phyloP scores from a whole-genome alignment of 1,139 yeast genomes.

The Tardiomyces digboiensis region DNA sequence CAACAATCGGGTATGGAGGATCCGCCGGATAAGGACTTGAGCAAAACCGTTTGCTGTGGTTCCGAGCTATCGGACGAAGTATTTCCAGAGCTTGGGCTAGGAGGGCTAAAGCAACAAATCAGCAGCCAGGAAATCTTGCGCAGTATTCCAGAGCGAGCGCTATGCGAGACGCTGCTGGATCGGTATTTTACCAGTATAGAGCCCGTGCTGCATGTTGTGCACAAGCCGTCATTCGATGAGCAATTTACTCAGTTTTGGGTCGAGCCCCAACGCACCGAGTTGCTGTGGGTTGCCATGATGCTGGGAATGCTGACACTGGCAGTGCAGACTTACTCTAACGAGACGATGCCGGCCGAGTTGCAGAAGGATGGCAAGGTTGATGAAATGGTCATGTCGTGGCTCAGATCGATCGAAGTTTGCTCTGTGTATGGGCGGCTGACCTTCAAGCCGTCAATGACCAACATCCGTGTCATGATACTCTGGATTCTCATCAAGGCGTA shows the following conservation, averaged over 20 bases:
- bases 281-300: conserved; percentile 23
- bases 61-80: background rate
- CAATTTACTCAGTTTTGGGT: conserved; percentile 23
- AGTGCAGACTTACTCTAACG: conserved; percentile 18
- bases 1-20: background rate
- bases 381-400: conserved; percentile 20
- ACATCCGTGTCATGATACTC: conserved; percentile 22
- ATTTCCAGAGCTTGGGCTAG: background rate
- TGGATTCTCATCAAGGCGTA: conserved; percentile 22
- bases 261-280: conserved; percentile 19
- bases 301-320: conserved; percentile 22
- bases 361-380: conserved; percentile 13
- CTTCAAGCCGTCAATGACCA: conserved; percentile 23
- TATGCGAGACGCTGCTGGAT: conserved; percentile 20
- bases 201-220: conserved; percentile 21
- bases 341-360: conserved; percentile 12
- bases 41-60: background rate
- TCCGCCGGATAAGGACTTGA: background rate
- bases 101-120: background rate
- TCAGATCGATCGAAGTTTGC: conserved; percentile 22
- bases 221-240: conserved; percentile 20
- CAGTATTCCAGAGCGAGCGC: conserved; percentile 17
- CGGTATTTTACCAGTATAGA: conserved; percentile 22
- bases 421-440: conserved; percentile 21
- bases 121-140: conserved; percentile 15